Base-by-base conservation (phyloP, 495 filamentous ascomycete genomes). In the Podospora pseudopauciseta region DNA sequence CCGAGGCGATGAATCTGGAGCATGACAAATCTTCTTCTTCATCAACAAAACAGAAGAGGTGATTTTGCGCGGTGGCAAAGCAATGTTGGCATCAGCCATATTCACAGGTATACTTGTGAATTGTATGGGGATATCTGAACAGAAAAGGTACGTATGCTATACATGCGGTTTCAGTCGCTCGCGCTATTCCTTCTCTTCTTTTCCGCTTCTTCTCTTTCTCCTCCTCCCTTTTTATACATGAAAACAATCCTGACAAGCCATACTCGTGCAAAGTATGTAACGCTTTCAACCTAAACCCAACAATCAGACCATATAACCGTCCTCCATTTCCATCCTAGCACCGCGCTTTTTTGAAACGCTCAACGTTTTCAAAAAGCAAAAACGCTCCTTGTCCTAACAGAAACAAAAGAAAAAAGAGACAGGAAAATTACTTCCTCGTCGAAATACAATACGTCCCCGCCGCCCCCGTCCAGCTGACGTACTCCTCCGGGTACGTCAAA, bases 381-480 rank as follows among this genome's bases (percentile, higher is more conserved):
- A 32, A 4, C 30, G 30, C 39, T 11, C 39, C 13, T 49, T 49
- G 39, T 13, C 39, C 15, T 32, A 32, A 28, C 16, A 61, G 28
- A 61, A 63, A 44, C 6, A 49, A 63, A 63, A 39, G 32, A 18
- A 34, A 28, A 7, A n/a, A 34, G 1, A 34, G 0, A 61, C n/a
- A 34, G 16, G 30, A 32, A n/a, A 49, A 5, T 32, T 64, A 82
- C 72, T 96, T 93, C 79, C 93, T 96, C 11, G 86, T 94, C 59
- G 93, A 91, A 70, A 98, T 90, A 72, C 89, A 97, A 73, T 93
- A 99, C 60, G 87, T 87, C 55, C 93, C 96, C 26, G 88, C 86
- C 66, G 88, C 86, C 72, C 90, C 88, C 3, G 91, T 96, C 95
- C 95, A 99, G 78, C 93, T 97, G 68, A 99, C 95, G 72, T 87